Base-by-base conservation (phyloP, 768 basidiomycete species). In the Austroboletus festivus region DNA sequence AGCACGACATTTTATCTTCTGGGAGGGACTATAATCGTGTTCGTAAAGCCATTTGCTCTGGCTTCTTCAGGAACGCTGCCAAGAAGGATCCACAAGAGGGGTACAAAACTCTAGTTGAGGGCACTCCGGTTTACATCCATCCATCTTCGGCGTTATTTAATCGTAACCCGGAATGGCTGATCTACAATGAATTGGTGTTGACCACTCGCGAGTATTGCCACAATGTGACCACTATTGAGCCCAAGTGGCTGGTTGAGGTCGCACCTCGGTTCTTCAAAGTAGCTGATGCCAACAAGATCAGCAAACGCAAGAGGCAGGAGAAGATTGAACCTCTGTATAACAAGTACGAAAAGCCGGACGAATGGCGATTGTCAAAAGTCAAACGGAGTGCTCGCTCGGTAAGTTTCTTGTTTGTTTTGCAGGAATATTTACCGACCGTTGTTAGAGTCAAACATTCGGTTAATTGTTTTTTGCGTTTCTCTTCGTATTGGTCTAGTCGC, bases 211-310 rank as follows among this genome's bases (percentile, higher is more conserved):
- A 93, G 69, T 96, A 90, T 63, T 90, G 86, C 65, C 86, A 90
- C 59, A 93, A 89, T 46, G 92, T 98, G 38, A 95, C 93, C 0
- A 90, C 92, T 1, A 80, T 99, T 51, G 96, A 99, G 64, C 95
- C 96, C 4, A 96, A 96, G 67, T 99, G 95, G 96, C 81, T 98
- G 8, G 89, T 93, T 16, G 94, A 99, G 62, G 93, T 95, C 20
- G 96, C 95, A 7, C 95, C 96, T 1, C 93, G 94, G 51, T 97
- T 96, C 78, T 99, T 98, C 86, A 91, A 90, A 69, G 93, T 99
- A 38, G 93, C 95, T 3, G 96, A 98, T 68, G 89, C 83, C 45
- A 94, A 93, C 73, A 97, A 96, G 71, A 95, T 98, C 72, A 93
- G 90, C 63, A 95, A 94, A 69, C 81, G 93, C 56, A 97, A 96